phyloP scores from a whole-genome alignment of 306 rosid species.

The Cucurbita pepo region DNA sequence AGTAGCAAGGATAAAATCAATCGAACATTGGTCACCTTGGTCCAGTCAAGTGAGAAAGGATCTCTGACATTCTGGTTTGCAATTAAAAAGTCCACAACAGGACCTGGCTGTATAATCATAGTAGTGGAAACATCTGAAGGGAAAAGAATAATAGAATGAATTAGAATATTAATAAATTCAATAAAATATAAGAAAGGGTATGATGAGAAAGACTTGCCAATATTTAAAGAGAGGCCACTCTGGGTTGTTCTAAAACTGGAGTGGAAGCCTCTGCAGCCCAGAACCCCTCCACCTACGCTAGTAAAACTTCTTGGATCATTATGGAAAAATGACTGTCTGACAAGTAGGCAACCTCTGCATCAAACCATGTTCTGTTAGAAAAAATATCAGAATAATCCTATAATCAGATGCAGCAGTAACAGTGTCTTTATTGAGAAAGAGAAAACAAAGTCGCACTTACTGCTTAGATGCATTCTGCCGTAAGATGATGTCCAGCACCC shows the following conservation, averaged over 20 bases:
- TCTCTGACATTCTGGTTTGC: constrained; percentile 62
- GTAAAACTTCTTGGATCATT: constrained; percentile 40
- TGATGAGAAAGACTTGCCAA: constrained; percentile 25
- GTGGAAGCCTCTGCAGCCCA: constrained; percentile 81
- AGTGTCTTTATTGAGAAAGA: background rate
- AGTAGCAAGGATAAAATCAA: background rate
- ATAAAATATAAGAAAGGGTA: background rate
- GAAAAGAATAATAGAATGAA: background rate
- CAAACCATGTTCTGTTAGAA: background rate
- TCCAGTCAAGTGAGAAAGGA: constrained; percentile 64
- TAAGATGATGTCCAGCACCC: constrained; percentile 72
- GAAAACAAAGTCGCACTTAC: constrained; percentile 26
- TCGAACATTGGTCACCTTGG: constrained; percentile 32
- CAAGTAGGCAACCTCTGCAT: constrained; percentile 88
- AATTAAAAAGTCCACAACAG: constrained; percentile 79
- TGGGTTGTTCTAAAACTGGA: constrained; percentile 87
- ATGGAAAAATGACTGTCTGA: constrained; percentile 75
- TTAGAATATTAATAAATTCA: background rate
- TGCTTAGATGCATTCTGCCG: constrained; percentile 90
- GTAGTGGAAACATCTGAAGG: constrained; percentile 81
- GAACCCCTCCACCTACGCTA: constrained; percentile 86
- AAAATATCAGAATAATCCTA: background rate
- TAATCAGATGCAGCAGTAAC: background rate
- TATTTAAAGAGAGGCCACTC: constrained; percentile 69
- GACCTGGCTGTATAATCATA: constrained; percentile 75